These are phyloP conservation scores for Fusarium torreyae DNA, from an alignment of 2,329 filamentous ascomycete species.

Conservation along the genomic window DNA sequence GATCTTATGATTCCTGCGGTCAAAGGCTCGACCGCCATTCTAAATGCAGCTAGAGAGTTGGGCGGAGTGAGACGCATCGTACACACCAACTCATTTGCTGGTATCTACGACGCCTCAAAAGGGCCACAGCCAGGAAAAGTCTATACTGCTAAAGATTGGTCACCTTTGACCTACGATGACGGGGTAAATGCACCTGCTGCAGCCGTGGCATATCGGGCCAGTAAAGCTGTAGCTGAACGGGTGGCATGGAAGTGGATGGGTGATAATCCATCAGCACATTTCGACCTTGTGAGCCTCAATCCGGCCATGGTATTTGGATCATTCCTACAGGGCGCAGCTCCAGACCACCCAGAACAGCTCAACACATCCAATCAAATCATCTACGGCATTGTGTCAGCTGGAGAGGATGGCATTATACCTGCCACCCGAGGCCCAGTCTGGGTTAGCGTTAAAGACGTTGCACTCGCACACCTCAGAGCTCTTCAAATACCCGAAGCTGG, in stretches of 20 bases:
- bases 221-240: conserved; percentile 16
- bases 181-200: conserved; percentile 12
- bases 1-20: conserved; percentile 19
- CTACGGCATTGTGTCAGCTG: background rate
- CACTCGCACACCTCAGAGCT: conserved; percentile 8
- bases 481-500: conserved; percentile 13
- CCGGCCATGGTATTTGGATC: conserved; percentile 22
- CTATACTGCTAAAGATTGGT: conserved; percentile 17
- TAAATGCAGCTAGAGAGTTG: background rate
- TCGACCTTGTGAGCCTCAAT: conserved; percentile 12
- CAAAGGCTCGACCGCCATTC: conserved; percentile 15
- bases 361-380: conserved; percentile 22
- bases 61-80: conserved; percentile 7
- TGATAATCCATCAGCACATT: background rate
- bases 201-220: conserved; percentile 7
- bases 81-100: conserved; percentile 22
- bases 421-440: conserved; percentile 5
- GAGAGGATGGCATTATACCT: background rate
- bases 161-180: conserved; percentile 11
- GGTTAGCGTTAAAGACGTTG: conserved; percentile 16
- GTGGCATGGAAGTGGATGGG: conserved; percentile 22
- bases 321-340: conserved; percentile 4
- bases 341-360: background rate
- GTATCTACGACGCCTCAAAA: conserved; percentile 16
- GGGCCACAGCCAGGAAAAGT: conserved; percentile 10